These are phyloP conservation scores for Ascobolus immersus DNA, from an alignment of 495 filamentous ascomycete genomes.

Conservation along the genomic window DNA sequence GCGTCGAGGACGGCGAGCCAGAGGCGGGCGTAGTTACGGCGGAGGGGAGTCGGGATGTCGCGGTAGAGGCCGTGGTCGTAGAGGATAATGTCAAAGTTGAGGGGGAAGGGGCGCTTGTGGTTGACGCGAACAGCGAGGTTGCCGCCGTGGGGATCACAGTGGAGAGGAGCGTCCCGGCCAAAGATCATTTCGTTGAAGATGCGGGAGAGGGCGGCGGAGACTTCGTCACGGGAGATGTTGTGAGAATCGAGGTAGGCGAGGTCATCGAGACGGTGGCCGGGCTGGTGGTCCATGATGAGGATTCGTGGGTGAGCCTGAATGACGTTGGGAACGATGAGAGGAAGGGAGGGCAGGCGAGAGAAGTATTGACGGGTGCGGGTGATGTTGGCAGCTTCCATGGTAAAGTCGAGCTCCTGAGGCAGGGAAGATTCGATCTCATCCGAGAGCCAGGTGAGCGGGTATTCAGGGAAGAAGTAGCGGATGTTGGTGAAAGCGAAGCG, in stretches of 20 bases:
- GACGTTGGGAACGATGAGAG: constrained; percentile 72
- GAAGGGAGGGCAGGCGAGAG: constrained; percentile 33
- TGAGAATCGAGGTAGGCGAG: constrained; percentile 62
- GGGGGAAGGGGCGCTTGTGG: constrained; percentile 24
- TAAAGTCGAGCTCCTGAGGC: constrained; percentile 77
- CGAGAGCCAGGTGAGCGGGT: constrained; percentile 87
- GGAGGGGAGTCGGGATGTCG: constrained; percentile 53
- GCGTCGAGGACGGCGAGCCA: constrained; percentile 90
- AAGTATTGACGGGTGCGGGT: constrained; percentile 56
- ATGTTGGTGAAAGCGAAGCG: constrained; percentile 69
- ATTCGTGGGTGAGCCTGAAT: constrained; percentile 76
- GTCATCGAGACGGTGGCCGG: constrained; percentile 72
- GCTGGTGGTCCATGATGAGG: constrained; percentile 82
- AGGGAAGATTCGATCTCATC: constrained; percentile 77
- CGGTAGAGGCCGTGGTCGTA: constrained; percentile 96
- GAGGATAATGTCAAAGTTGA: constrained; percentile 90
- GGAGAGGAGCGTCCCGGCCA: constrained; percentile 61
- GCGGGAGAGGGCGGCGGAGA: constrained; percentile 67
- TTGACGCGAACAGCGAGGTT: constrained; percentile 84
- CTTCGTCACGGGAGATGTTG: constrained; percentile 80
- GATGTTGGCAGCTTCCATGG: constrained; percentile 69
- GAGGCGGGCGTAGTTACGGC: constrained; percentile 79
- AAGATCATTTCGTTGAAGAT: constrained; percentile 99
- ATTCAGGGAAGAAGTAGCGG: constrained; percentile 86
- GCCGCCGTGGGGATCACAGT: constrained; percentile 94